Evolutionary conservation across 2,329 filamentous ascomycete species (phyloP).

Genomic region (Fusarium falciforme): DNA sequence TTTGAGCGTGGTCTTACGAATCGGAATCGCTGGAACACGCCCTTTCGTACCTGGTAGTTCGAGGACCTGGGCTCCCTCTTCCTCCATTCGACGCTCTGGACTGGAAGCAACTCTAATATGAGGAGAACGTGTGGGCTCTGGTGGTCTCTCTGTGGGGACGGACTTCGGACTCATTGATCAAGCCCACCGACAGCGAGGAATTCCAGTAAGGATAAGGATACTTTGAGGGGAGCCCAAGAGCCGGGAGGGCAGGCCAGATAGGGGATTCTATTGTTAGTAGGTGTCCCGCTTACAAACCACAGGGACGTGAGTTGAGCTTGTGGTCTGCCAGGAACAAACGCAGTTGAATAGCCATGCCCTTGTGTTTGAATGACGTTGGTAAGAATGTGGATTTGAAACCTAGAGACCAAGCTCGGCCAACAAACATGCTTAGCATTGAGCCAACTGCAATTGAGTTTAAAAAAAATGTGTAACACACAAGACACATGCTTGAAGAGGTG

Average conservation of each 20-base stretch:
- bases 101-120: background rate
- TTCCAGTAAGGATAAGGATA: background rate
- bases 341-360: background rate
- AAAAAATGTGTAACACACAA: background rate
- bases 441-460: slow-evolving; percentile 2
- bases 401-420: background rate
- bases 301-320: background rate
- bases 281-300: background rate
- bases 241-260: background rate
- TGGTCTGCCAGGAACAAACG: background rate
- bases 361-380: background rate
- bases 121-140: background rate
- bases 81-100: background rate
- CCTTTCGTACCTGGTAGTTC: slow-evolving; percentile 5
- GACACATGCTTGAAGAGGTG: background rate
- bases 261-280: background rate
- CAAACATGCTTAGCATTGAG: background rate
- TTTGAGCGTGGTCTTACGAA: slow-evolving; percentile 12
- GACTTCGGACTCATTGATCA: background rate
- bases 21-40: slow-evolving; percentile 17
- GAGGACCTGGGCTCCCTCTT: background rate
- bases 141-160: background rate
- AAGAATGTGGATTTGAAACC: background rate
- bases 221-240: background rate
- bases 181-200: background rate